A percentile compares a stretch with the other conserved stretches of the same genome.
Conservation (phyloP, 2,329 filamentous ascomycete genomes). For the Diaporthe amygdali region DNA sequence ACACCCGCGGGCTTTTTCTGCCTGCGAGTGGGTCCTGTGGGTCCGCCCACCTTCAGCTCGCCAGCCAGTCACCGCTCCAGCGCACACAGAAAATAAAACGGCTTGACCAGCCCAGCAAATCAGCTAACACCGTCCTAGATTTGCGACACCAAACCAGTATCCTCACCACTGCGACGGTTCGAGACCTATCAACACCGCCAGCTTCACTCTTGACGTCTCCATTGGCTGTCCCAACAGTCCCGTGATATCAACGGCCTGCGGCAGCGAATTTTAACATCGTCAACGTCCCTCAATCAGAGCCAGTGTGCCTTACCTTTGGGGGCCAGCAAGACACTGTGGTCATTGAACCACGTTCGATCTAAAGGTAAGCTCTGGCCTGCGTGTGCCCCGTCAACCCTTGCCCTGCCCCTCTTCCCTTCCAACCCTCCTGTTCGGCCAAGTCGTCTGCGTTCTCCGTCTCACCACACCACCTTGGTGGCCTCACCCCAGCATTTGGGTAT, state of each 20-base stretch:
- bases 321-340: conserved; percentile 17
- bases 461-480: conserved; percentile 6
- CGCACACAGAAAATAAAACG: conserved; percentile 30
- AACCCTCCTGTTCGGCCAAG: conserved; percentile 11
- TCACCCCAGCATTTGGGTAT: neutral
- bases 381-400: conserved; percentile 1
- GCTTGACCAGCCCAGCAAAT: conserved; percentile 49
- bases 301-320: conserved; percentile 3
- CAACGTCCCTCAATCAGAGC: conserved; percentile 38
- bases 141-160: conserved; percentile 41
- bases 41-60: conserved; percentile 21
- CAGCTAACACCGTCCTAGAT: conserved; percentile 50
- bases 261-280: conserved; percentile 41
- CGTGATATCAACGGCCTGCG: conserved; percentile 56
- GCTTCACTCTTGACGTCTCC: conserved; percentile 43
- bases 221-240: conserved; percentile 57
- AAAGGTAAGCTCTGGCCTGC: neutral
- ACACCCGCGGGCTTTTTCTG: conserved; percentile 15
- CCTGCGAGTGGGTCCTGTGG: conserved; percentile 22
- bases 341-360: neutral
- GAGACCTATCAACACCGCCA: conserved; percentile 59
- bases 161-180: conserved; percentile 38
- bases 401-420: neutral
- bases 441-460: neutral
- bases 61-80: conserved; percentile 36